These are phyloP conservation scores for Scytalidium sp. DNA, from an alignment of 2,329 filamentous ascomycete genomes.

Conservation along the genomic window DNA sequence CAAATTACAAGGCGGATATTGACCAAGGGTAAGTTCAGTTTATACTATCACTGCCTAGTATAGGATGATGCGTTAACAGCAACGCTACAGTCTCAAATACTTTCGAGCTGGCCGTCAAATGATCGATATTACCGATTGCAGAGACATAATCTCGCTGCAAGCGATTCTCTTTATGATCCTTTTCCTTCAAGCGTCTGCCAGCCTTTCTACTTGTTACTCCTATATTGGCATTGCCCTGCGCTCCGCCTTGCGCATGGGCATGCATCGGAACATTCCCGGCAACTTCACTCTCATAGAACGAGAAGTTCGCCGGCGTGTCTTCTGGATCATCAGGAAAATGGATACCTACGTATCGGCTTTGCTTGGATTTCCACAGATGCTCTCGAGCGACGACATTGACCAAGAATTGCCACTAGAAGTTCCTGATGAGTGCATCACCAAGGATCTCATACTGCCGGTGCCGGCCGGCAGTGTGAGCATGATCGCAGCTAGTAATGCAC, in stretches of 20 bases:
- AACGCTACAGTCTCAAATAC: constrained; percentile 63
- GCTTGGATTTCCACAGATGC: constrained; percentile 62
- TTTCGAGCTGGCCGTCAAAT: constrained; percentile 66
- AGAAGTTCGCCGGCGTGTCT: constrained; percentile 61
- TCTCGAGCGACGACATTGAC: constrained; percentile 64
- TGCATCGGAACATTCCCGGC: constrained; percentile 69
- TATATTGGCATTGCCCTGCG: constrained; percentile 77
- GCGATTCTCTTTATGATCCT: constrained; percentile 76
- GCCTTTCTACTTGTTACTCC: constrained; percentile 75
- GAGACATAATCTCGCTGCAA: constrained; percentile 72
- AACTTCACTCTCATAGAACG: constrained; percentile 61
- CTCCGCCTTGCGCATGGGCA: constrained; percentile 71
- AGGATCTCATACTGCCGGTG: constrained; percentile 51
- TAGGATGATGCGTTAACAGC: too few relatives aligned
- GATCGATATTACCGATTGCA: constrained; percentile 66
- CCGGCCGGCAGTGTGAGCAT: constrained; percentile 54
- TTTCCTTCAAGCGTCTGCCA: constrained; percentile 76
- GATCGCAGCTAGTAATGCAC: constrained; percentile 64
- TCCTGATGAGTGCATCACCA: constrained; percentile 66
- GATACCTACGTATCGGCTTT: constrained; percentile 68
- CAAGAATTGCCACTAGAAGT: constrained; percentile 63
- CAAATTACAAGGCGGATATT: constrained; percentile 47
- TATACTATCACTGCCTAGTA: too few relatives aligned
- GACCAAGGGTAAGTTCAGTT: constrained; percentile 51
- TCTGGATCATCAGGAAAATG: constrained; percentile 68